Evolutionary conservation across 2,329 filamentous ascomycete species (phyloP), one percentile per base, ranked within the genome.

Genomic region (Hypoxylon sp.): DNA sequence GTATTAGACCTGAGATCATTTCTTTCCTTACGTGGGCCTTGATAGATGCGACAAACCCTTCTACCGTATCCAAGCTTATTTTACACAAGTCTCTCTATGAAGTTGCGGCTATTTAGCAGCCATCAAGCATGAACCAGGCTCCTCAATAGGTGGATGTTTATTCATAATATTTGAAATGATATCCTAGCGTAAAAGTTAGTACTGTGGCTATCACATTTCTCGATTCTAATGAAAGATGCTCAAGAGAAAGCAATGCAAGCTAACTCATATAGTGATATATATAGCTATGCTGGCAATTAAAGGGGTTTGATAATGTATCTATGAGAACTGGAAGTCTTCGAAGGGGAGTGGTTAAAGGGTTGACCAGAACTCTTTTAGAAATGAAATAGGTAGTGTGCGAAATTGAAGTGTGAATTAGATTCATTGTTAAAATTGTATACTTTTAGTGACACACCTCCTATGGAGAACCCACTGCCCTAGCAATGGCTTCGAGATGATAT

Each of bases 11-110:
- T 58, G 4, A 56, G 46, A 33, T 70, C 72, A 2, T 37, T 79
- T 73, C 76, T n/a, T 68, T 79, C 1, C 60, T 79, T 0, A 73
- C 76, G 1, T 79, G 75, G 75, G 72, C 63, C 0, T n/a, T 78
- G 4, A 78, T 74, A 1, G 73, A 78, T 10, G 66, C 72, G 5
- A 65, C 73, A 5, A 74, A 76, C 13, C 54, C 58, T 5, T 52
- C 63, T 13, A 35, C 31, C 11, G 65, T 73, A 1, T n/a, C n/a
- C n/a, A n/a, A n/a, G n/a, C n/a, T n/a, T n/a, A n/a, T n/a, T n/a
- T n/a, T n/a, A n/a, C n/a, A n/a, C n/a, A n/a, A n/a, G n/a, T 69
- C 33, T 54, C 67, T 3, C 14, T 80, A 0, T 63, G 61, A 1
- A 9, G 73, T 8, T 14, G 62, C 6, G 78, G 78, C 47, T 78